Percentiles rank a stretch among this genome's conserved stretches.
Evolutionary conservation across 371 early-diverging fungal genomes (phyloP).

Genomic region (Mucor sp.): DNA sequence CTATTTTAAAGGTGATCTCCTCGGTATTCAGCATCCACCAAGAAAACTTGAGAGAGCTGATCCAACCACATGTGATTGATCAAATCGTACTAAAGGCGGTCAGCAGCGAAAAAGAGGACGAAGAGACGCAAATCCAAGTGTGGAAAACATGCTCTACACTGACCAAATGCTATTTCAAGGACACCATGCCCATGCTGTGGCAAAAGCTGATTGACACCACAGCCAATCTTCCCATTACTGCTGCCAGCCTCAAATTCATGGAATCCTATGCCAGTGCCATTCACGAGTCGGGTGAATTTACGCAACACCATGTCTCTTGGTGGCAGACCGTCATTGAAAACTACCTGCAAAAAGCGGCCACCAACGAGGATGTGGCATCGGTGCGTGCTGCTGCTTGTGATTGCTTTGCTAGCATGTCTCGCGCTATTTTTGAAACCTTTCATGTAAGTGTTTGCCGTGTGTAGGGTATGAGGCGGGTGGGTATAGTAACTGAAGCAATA

Average conservation of each 20-base stretch:
- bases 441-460: conserved; percentile 27
- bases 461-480: neutral
- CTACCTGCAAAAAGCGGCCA: conserved; percentile 50
- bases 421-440: conserved; percentile 45
- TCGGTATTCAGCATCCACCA: conserved; percentile 30
- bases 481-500: neutral
- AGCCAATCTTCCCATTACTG: neutral
- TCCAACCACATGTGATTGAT: conserved; percentile 7
- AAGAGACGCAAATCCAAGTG: conserved; percentile 2
- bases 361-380: conserved; percentile 35
- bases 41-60: neutral
- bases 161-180: conserved; percentile 20
- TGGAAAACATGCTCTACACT: conserved; percentile 25
- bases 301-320: conserved; percentile 31
- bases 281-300: neutral
- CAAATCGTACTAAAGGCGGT: conserved; percentile 14
- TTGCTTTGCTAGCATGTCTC: conserved; percentile 59
- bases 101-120: neutral
- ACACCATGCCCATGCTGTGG: conserved; percentile 19
- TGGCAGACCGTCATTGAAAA: conserved; percentile 53
- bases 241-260: conserved; percentile 39
- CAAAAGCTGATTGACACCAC: conserved; percentile 1
- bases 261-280: conserved; percentile 46
- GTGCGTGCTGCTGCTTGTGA: conserved; percentile 66
- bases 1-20: conserved; percentile 38